Percentiles rank a stretch among this genome's conserved stretches.
phyloP scores from a whole-genome alignment of 768 basidiomycete species.

The Agrocybe praecox region DNA sequence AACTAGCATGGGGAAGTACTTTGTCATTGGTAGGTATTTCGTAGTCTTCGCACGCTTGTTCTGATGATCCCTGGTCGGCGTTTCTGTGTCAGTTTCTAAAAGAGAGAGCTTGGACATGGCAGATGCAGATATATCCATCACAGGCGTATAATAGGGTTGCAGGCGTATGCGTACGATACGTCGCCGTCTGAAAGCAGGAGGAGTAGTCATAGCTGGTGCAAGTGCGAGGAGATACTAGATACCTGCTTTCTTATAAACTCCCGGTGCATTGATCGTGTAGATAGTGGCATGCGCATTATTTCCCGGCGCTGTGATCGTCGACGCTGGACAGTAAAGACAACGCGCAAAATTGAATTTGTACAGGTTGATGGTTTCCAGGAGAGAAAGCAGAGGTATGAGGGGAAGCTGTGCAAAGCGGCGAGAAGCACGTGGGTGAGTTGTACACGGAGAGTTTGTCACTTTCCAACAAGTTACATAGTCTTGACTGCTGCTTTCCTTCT shows the following conservation, averaged over 20 bases:
- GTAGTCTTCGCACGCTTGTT: too few species aligned
- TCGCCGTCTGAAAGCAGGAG: neutral
- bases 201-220: neutral
- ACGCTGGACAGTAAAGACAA: too few species aligned
- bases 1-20: neutral
- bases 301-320: too few species aligned
- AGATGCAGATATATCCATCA: neutral
- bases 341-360: too few species aligned
- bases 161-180: neutral
- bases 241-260: too few species aligned
- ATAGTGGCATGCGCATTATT: too few species aligned
- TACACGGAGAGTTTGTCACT: slow-evolving; percentile 11
- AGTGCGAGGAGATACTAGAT: neutral
- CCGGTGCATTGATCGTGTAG: too few species aligned
- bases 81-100: neutral
- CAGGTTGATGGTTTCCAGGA: neutral
- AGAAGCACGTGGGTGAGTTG: slow-evolving; percentile 9
- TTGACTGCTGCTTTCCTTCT: neutral
- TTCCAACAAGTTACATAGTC: neutral
- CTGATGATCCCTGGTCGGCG: too few species aligned
- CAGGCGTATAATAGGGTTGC: neutral
- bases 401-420: slow-evolving; percentile 5
- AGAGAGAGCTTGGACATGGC: neutral
- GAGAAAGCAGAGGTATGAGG: neutral
- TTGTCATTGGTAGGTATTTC: neutral